Conservation (phyloP, 2,329 filamentous ascomycete genomes). For the Colletotrichum eremochloae region DNA sequence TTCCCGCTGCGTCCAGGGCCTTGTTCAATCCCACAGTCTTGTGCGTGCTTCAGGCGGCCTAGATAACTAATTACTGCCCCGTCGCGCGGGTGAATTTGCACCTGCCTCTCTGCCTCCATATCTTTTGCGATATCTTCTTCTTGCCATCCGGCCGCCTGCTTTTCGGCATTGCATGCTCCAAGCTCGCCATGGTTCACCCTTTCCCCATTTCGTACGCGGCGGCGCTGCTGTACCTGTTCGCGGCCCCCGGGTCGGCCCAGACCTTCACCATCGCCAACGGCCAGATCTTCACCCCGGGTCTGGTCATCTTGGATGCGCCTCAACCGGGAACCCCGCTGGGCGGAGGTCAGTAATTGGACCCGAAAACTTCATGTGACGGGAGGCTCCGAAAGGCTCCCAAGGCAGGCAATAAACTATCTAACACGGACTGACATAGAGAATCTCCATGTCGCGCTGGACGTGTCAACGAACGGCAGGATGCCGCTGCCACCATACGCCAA, state of each 20-base stretch:
- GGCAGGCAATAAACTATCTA: conserved; percentile 12
- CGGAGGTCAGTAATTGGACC: conserved; percentile 63
- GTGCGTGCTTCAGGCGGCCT: conserved; percentile 38
- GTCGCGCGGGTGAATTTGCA: conserved; percentile 6
- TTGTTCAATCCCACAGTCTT: conserved; percentile 22
- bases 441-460: conserved; percentile 76
- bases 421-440: conserved; percentile 54
- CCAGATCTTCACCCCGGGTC: conserved; percentile 77
- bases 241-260: conserved; percentile 47
- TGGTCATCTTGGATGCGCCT: conserved; percentile 75
- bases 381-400: not conserved
- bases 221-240: conserved; percentile 48
- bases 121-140: not conserved
- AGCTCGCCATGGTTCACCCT: conserved; percentile 29
- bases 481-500: conserved; percentile 68
- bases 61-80: conserved; percentile 17
- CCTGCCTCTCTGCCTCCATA: conserved; percentile 17
- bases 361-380: not conserved
- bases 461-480: conserved; percentile 74
- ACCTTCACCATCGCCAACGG: conserved; percentile 73
- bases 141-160: conserved; percentile 22
- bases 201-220: conserved; percentile 25
- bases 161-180: not conserved
- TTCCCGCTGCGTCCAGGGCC: conserved; percentile 25
- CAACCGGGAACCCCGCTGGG: conserved; percentile 75